These are phyloP conservation scores for Paspalum vaginatum DNA, from an alignment of 176 grass and related monocot genomes.

Conservation along the genomic window DNA sequence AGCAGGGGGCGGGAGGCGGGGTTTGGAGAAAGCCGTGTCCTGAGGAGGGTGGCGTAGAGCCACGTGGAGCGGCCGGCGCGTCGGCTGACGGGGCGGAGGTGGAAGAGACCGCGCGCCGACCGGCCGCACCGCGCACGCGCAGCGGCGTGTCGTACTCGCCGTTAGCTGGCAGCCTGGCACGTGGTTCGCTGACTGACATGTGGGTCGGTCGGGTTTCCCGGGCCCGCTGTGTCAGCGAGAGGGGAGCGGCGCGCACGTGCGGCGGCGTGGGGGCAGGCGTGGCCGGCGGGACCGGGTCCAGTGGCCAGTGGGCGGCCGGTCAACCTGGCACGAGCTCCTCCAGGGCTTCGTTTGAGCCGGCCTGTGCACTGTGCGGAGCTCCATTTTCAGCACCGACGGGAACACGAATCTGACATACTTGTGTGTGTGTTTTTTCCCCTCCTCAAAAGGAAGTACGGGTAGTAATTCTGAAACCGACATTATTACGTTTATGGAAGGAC, in stretches of 20 bases:
- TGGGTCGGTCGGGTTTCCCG: rapidly evolving
- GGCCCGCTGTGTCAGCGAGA: not conserved
- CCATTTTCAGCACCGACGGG: not conserved
- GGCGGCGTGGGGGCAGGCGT: not conserved
- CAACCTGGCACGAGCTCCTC: no score
- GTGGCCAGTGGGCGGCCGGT: no score
- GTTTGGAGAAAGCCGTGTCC: rapidly evolving
- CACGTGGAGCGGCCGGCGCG: not conserved
- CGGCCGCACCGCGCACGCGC: no score
- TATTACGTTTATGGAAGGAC: no score
- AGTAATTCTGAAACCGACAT: no score
- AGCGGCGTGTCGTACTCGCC: no score
- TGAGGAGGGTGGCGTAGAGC: not conserved
- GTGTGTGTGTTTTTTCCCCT: not conserved
- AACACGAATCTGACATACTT: not conserved
- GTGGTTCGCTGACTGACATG: not conserved
- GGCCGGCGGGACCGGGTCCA: not conserved
- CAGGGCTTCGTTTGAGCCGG: no score
- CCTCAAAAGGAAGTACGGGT: no score
- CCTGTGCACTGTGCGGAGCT: not conserved
- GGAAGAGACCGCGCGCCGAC: constrained; percentile 23
- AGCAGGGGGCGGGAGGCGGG: no score
- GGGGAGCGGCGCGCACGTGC: constrained; percentile 11
- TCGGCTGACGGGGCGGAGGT: no score
- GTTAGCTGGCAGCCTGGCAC: not conserved